phyloP scores from a whole-genome alignment of 345 rosid species.

The Linum tenue region DNA sequence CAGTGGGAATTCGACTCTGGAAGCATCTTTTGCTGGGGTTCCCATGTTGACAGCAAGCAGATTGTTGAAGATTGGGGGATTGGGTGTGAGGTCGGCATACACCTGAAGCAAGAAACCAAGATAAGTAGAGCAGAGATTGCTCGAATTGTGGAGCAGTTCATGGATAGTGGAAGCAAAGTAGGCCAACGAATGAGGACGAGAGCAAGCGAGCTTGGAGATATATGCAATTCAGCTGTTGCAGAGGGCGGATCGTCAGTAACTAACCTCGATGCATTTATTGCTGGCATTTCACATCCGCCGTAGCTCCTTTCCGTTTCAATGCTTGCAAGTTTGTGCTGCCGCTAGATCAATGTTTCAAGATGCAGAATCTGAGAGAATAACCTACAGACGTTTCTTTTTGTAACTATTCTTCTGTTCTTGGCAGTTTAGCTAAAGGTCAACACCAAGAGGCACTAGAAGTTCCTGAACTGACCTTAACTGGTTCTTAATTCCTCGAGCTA shows the following conservation, averaged over 20 bases:
- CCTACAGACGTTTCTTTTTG: no score
- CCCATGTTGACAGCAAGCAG: constrained; percentile 2
- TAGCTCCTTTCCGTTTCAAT: no score
- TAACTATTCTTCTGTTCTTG: no score
- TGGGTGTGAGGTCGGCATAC: not conserved
- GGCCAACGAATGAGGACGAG: constrained; percentile 5
- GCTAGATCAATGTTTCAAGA: no score
- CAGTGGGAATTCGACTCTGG: constrained; percentile 11
- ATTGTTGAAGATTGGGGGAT: constrained; percentile 14
- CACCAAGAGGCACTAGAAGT: no score
- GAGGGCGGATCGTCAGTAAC: not conserved
- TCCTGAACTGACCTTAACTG: no score
- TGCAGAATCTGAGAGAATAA: no score
- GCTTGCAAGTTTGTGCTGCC: no score
- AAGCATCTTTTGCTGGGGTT: constrained; percentile 6
- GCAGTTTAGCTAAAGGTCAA: no score
- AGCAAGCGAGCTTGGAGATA: not conserved
- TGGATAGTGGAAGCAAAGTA: not conserved
- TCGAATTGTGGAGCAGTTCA: constrained; percentile 4
- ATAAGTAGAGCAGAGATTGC: constrained; percentile 8
- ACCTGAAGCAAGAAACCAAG: not conserved
- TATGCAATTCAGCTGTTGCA: not conserved
- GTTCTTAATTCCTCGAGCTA: no score
- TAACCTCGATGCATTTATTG: not conserved
- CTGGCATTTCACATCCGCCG: not conserved